Conservation (phyloP, 73 alveolate species). For the Paramecium octaurelia region DNA sequence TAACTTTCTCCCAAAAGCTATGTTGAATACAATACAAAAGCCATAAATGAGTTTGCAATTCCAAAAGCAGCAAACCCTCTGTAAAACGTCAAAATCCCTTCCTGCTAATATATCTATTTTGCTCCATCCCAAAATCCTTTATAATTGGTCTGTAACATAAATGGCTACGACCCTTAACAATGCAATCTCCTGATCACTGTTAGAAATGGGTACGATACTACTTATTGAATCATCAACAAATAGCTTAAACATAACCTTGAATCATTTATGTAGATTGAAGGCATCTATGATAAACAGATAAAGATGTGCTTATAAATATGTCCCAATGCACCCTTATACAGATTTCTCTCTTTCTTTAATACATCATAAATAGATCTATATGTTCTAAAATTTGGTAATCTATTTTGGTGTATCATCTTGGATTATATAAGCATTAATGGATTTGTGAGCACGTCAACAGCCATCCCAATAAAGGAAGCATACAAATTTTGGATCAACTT, state of each 20-base stretch:
- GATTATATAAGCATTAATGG: conserved; percentile 11
- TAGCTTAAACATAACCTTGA: background rate
- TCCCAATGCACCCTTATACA: background rate
- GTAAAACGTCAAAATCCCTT: background rate
- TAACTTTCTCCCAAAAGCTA: background rate
- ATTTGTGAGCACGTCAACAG: background rate
- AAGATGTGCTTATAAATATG: background rate
- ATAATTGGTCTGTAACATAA: background rate
- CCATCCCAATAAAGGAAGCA: background rate
- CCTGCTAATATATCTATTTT: background rate
- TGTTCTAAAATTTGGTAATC: conserved; percentile 39
- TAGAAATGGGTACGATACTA: background rate
- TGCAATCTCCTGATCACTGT: conserved; percentile 16
- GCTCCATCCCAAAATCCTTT: background rate
- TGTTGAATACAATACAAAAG: conserved; percentile 3
- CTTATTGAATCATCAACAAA: background rate
- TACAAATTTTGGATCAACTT: background rate
- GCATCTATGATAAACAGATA: background rate
- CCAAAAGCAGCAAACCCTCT: background rate
- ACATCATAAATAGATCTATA: background rate
- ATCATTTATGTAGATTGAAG: background rate
- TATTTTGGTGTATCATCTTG: background rate
- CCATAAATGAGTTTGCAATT: background rate
- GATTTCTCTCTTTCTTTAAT: background rate
- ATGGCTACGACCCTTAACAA: background rate